phyloP scores from a whole-genome alignment of 495 filamentous ascomycete genomes.

The Aspergillus ostianus region DNA sequence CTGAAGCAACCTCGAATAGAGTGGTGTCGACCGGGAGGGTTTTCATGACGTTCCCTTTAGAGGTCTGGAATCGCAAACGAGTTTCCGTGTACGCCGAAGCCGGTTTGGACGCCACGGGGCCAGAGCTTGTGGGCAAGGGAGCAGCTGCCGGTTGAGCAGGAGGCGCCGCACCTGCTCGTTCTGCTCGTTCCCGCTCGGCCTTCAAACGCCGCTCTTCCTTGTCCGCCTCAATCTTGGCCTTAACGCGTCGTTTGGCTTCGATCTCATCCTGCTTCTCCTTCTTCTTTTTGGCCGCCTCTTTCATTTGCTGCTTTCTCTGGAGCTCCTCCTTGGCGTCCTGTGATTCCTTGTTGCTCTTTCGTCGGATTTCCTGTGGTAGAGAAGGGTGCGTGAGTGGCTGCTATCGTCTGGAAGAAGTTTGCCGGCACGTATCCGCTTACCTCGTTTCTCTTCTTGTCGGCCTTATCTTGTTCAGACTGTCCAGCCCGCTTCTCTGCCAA shows the following conservation, averaged over 20 bases:
- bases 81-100: slow-evolving; percentile 71
- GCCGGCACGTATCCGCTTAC: slow-evolving; percentile 35
- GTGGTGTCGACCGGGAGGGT: slow-evolving; percentile 82
- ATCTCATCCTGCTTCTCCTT: slow-evolving; percentile 85
- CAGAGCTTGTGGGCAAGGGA: slow-evolving; percentile 36
- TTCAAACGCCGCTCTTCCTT: slow-evolving; percentile 80
- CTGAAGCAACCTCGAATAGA: slow-evolving; percentile 85
- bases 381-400: slow-evolving; percentile 3
- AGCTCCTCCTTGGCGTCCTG: slow-evolving; percentile 83
- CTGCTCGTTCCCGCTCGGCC: slow-evolving; percentile 80
- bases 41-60: slow-evolving; percentile 73
- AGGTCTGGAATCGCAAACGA: slow-evolving; percentile 76
- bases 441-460: slow-evolving; percentile 87
- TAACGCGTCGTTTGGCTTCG: slow-evolving; percentile 81
- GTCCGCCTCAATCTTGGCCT: slow-evolving; percentile 88
- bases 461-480: slow-evolving; percentile 72
- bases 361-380: slow-evolving; percentile 68
- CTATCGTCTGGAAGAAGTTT: neutral
- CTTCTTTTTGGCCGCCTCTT: slow-evolving; percentile 80
- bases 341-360: slow-evolving; percentile 76
- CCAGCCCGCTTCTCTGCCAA: slow-evolving; percentile 69
- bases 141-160: slow-evolving; percentile 43
- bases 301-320: slow-evolving; percentile 80
- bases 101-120: slow-evolving; percentile 52
- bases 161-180: slow-evolving; percentile 68